A percentile compares a stretch with the other conserved stretches of the same genome.
These are phyloP conservation scores for Colletotrichum godetiae DNA, from an alignment of 2,329 filamentous ascomycete species.

Conservation along the genomic window DNA sequence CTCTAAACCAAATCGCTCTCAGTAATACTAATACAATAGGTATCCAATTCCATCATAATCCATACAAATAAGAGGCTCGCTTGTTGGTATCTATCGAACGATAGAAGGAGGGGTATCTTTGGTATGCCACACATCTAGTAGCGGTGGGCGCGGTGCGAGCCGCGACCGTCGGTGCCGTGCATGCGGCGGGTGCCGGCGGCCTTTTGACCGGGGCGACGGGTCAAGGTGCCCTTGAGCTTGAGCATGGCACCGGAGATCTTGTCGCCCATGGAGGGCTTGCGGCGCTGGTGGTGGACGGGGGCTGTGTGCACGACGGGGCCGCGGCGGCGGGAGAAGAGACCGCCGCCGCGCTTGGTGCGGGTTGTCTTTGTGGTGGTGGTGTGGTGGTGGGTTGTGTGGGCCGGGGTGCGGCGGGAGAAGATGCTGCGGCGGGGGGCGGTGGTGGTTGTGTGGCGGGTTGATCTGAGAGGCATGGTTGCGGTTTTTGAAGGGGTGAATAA, in stretches of 20 bases:
- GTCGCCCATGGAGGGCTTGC: slow-evolving; percentile 77
- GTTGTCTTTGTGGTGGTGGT: slow-evolving; percentile 32
- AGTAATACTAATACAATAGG: slow-evolving; percentile 23
- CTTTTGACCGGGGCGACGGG: slow-evolving; percentile 71
- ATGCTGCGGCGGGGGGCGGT: slow-evolving; percentile 35
- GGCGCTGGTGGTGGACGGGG: slow-evolving; percentile 71
- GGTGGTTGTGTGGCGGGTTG: slow-evolving; percentile 37
- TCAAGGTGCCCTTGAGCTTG: slow-evolving; percentile 78
- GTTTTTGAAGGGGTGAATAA: background rate
- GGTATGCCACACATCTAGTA: slow-evolving; percentile 25
- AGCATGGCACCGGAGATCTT: slow-evolving; percentile 82
- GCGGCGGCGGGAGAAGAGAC: slow-evolving; percentile 53
- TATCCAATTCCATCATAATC: slow-evolving; percentile 16
- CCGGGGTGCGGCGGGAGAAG: slow-evolving; percentile 39
- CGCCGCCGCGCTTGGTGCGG: slow-evolving; percentile 48
- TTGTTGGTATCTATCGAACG: background rate
- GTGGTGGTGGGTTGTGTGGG: slow-evolving; percentile 39
- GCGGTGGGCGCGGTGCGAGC: slow-evolving; percentile 53
- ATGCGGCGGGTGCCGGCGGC: slow-evolving; percentile 80
- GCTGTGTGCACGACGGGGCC: slow-evolving; percentile 37
- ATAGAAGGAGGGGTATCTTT: background rate
- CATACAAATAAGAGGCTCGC: slow-evolving; percentile 1
- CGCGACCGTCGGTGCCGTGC: slow-evolving; percentile 79
- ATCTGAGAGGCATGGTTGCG: slow-evolving; percentile 47
- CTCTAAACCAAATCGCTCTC: slow-evolving; percentile 10